Conservation (phyloP, 2,329 filamentous ascomycete genomes). For the Arachnomyces sp. region DNA sequence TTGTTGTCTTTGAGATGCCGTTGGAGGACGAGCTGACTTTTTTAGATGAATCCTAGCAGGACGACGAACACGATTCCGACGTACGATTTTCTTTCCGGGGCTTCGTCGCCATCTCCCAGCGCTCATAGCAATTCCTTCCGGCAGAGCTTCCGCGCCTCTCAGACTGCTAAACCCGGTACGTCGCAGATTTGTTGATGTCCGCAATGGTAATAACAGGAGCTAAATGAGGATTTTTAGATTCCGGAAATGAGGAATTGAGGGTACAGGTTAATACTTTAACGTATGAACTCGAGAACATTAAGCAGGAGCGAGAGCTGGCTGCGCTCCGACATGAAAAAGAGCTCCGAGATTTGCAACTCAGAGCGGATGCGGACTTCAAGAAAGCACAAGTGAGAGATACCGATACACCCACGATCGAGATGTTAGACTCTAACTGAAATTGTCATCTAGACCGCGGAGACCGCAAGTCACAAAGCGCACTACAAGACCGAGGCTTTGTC, state of each 20-base stretch:
- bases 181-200: too few relatives aligned
- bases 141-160: conserved; percentile 29
- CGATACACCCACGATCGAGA: not conserved
- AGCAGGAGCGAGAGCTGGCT: conserved; percentile 78
- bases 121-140: conserved; percentile 28
- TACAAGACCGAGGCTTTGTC: conserved; percentile 49
- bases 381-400: conserved; percentile 44
- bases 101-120: conserved; percentile 32
- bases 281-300: conserved; percentile 79
- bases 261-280: conserved; percentile 80
- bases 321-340: conserved; percentile 75
- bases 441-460: conserved; percentile 42
- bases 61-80: conserved; percentile 46
- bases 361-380: conserved; percentile 80
- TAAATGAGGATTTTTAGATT: conserved; percentile 20
- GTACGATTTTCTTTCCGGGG: conserved; percentile 54
- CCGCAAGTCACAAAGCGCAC: conserved; percentile 41
- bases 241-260: conserved; percentile 67
- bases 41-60: conserved; percentile 30
- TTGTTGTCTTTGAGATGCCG: too few relatives aligned
- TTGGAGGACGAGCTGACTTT: not conserved
- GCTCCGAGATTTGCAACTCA: conserved; percentile 67
- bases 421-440: conserved; percentile 3
- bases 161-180: conserved; percentile 13
- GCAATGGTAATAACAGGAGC: not conserved